A percentile compares a stretch with the other conserved stretches of the same genome.
Evolutionary conservation across 2,329 filamentous ascomycete species (phyloP).

Genomic region (Karstenula rhodostoma): DNA sequence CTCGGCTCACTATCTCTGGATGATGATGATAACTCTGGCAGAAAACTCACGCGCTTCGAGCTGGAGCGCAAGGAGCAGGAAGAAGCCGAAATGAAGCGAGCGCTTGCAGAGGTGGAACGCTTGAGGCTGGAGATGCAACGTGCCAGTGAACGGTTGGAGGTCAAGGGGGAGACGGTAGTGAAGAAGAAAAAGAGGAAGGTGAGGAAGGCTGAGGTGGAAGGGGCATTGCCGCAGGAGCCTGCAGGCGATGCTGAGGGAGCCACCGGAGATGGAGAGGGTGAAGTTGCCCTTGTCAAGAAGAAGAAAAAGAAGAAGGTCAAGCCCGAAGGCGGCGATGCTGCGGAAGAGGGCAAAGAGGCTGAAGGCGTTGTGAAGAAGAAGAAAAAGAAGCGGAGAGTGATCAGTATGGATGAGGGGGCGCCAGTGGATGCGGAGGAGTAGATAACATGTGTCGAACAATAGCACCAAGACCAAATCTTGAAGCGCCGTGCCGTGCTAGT

Average conservation of each 20-base stretch:
- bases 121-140: constrained; percentile 89
- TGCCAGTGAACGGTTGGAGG: constrained; percentile 76
- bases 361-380: constrained; percentile 50
- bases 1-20: constrained; percentile 77
- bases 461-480: not conserved
- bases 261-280: constrained; percentile 25
- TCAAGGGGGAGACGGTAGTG: constrained; percentile 72
- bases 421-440: constrained; percentile 7
- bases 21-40: constrained; percentile 50
- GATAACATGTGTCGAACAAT: not conserved
- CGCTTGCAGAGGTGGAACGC: constrained; percentile 87
- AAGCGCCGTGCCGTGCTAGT: not conserved
- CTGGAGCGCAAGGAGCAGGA: constrained; percentile 75
- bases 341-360: constrained; percentile 26
- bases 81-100: constrained; percentile 87
- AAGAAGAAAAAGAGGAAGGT: constrained; percentile 65
- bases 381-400: constrained; percentile 48
- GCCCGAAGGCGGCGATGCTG: constrained; percentile 26
- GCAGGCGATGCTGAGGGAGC: constrained; percentile 63
- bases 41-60: constrained; percentile 56
- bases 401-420: constrained; percentile 41
- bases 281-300: constrained; percentile 35
- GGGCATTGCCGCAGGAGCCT: constrained; percentile 58
- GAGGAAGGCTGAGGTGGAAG: constrained; percentile 59
- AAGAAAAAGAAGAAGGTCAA: constrained; percentile 56